Base-by-base conservation (phyloP, 805 yeast species). In the Candida morakotiae region DNA sequence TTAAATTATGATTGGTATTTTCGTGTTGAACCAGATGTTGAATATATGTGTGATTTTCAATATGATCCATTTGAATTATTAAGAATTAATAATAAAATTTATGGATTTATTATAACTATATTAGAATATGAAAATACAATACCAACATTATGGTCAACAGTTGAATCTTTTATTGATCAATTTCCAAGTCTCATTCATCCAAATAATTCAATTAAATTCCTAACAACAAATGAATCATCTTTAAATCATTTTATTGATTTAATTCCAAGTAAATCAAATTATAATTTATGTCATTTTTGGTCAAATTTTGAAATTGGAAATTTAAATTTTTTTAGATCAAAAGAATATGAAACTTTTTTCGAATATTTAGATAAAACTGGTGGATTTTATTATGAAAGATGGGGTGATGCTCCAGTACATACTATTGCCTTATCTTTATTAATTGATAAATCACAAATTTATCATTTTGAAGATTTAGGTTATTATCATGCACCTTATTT, bases 241-340 rank as follows among this genome's bases (percentile, higher is more conserved):
- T 44, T 64, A 8, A 50, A 52, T 33, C 46, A 41, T 17, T 31
- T 16, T 19, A 39, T 42, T 2, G 44, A 47, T 3, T 21, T 49
- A 8, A 32, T 46, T 2, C 31, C 48, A 3, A 41, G 55, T 5
- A 66, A 64, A 30, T 49, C 57, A 5, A 41, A 51, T 13, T 78
- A 70, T 56, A 77, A 76, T 50, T 56, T 75, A 55, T 77, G 83
- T 49, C 84, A 77, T 53, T 78, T 77, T 51, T 77, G 83, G 83
- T 73, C 82, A 17, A 78, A 78, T 51, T 78, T 78, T 46, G 84
- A 78, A 47, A 67, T 78, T 29, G 79, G 66, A 2, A 73, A 72
- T 48, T 52, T 78, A 40, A 60, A 72, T 41, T 75, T 76, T 46
- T 69, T 68, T 51, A 53, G 80, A 36, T 58, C 75, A 16, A 57